Evolutionary conservation across 352 stramenopile species (phyloP).

Genomic region (Phytophthora cryptogea): DNA sequence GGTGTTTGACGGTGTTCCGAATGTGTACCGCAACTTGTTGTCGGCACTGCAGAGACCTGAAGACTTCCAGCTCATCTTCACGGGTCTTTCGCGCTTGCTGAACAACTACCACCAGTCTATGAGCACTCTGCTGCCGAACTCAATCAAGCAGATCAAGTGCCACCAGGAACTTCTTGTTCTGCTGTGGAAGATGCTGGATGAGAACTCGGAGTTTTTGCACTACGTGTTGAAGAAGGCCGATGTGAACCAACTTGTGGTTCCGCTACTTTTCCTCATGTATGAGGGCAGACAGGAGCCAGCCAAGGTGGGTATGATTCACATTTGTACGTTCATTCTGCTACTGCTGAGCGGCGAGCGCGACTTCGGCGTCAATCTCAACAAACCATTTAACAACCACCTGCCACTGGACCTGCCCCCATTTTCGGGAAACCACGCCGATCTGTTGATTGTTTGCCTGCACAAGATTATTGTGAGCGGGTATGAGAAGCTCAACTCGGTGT

Average conservation of each 20-base stretch:
- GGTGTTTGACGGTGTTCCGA: conserved; percentile 47
- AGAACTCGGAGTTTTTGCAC: conserved; percentile 96
- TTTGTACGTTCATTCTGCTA: conserved; percentile 98
- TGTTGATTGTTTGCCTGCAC: conserved; percentile 97
- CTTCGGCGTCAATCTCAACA: conserved; percentile 98
- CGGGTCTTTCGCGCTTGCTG: conserved; percentile 95
- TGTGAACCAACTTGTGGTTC: conserved; percentile 90
- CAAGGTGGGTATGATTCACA: conserved; percentile 96
- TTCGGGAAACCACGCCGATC: conserved; percentile 95
- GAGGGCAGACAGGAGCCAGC: conserved; percentile 93
- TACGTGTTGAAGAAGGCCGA: conserved; percentile 95
- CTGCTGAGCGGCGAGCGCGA: conserved; percentile 96
- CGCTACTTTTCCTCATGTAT: conserved; percentile 92
- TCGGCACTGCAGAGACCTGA: conserved; percentile 71
- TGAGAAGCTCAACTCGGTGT: conserved; percentile 96
- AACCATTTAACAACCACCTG: conserved; percentile 94
- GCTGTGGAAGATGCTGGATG: conserved; percentile 98
- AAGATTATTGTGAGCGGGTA: conserved; percentile 98
- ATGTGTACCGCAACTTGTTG: conserved; percentile 75
- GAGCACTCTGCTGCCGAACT: conserved; percentile 94
- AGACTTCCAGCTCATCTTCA: conserved; percentile 94
- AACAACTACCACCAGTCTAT: conserved; percentile 96
- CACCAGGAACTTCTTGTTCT: conserved; percentile 98
- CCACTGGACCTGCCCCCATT: conserved; percentile 95
- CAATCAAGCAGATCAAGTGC: conserved; percentile 94